phyloP scores from a whole-genome alignment of 2,329 filamentous ascomycete species.

The Chaetomiaceae sp. region DNA sequence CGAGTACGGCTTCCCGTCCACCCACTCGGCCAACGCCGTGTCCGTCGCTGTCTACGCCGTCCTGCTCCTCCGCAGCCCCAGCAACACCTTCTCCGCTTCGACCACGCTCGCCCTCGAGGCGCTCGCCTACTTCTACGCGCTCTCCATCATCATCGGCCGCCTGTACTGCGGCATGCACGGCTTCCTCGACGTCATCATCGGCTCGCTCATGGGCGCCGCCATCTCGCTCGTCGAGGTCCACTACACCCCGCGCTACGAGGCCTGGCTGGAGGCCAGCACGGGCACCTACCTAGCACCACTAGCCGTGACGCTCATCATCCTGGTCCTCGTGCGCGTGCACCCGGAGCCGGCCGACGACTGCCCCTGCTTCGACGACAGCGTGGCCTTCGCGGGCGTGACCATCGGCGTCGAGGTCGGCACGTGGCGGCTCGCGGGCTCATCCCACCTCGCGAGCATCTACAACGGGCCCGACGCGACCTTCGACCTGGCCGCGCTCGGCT shows the following conservation, averaged over 20 bases:
- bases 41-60: slow-evolving; percentile 86
- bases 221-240: slow-evolving; percentile 57
- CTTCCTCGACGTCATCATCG: slow-evolving; percentile 83
- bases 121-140: slow-evolving; percentile 76
- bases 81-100: slow-evolving; percentile 55
- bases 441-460: slow-evolving; percentile 38
- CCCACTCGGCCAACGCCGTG: slow-evolving; percentile 93
- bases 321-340: slow-evolving; percentile 79
- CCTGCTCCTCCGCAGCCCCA: slow-evolving; percentile 60
- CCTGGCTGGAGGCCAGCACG: slow-evolving; percentile 63
- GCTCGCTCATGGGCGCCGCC: slow-evolving; percentile 68
- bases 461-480: slow-evolving; percentile 53
- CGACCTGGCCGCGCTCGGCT: slow-evolving; percentile 61
- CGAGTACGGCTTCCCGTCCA: slow-evolving; percentile 96
- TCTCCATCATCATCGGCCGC: slow-evolving; percentile 84
- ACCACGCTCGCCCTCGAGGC: slow-evolving; percentile 60
- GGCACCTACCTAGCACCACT: slow-evolving; percentile 61
- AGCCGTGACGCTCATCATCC: slow-evolving; percentile 59
- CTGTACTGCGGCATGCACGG: slow-evolving; percentile 99
- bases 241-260: slow-evolving; percentile 59
- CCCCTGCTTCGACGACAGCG: slow-evolving; percentile 93
- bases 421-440: slow-evolving; percentile 70
- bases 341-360: slow-evolving; percentile 96
- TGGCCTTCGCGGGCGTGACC: slow-evolving; percentile 85
- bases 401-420: slow-evolving; percentile 78